phyloP scores from a whole-genome alignment of 164 flowering plant genomes.

The Annona cherimola region DNA sequence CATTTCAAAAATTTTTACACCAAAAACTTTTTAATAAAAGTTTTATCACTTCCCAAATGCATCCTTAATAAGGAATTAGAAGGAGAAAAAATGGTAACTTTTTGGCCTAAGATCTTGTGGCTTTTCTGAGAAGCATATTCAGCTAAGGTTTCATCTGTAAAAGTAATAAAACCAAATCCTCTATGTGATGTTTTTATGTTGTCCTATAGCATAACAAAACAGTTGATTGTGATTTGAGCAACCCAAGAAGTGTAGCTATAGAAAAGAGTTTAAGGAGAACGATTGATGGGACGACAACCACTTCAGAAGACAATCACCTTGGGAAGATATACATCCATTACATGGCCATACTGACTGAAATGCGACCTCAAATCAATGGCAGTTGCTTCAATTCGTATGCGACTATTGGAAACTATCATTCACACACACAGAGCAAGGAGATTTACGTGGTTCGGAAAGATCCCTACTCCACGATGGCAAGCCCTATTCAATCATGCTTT shows the following conservation, averaged over 20 bases:
- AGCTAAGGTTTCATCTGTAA: slow-evolving; percentile 21
- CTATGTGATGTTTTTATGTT: slow-evolving; percentile 17
- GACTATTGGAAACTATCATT: no score
- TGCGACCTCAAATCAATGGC: slow-evolving; percentile 18
- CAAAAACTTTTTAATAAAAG: no score
- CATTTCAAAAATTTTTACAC: no score
- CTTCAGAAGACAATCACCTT: slow-evolving; percentile 11
- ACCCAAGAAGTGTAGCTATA: not conserved
- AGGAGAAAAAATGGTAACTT: not conserved
- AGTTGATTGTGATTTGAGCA: not conserved
- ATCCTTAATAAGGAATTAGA: no score
- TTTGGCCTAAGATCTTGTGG: slow-evolving; percentile 17
- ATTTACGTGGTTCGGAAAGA: no score
- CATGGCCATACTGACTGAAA: slow-evolving; percentile 23
- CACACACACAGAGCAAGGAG: no score
- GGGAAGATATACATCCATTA: slow-evolving; percentile 24
- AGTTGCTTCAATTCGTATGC: slow-evolving; percentile 21
- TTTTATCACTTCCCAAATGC: no score
- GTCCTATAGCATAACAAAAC: slow-evolving; percentile 12
- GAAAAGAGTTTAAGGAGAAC: not conserved
- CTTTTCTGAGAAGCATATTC: slow-evolving; percentile 22
- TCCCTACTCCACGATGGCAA: no score
- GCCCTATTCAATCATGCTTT: no score
- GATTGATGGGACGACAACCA: not conserved
- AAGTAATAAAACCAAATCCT: slow-evolving; percentile 24